phyloP scores from a whole-genome alignment of 805 yeast genomes.

The Pichia kluyveri region DNA sequence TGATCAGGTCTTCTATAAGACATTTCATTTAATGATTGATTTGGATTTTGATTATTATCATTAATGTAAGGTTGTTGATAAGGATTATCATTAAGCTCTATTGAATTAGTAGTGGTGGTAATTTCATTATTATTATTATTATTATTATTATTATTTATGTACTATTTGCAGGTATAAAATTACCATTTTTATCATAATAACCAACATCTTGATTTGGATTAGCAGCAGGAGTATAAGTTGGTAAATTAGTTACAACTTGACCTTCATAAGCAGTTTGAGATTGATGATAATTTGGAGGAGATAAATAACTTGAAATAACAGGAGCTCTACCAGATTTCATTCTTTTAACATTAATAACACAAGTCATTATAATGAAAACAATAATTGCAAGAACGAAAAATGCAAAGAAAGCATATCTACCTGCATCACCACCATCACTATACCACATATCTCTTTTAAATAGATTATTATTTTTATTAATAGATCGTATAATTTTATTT shows the following conservation, averaged over 20 bases:
- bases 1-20: background rate
- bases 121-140: background rate
- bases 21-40: background rate
- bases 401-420: slow-evolving; percentile 61
- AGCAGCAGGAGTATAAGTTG: slow-evolving; percentile 58
- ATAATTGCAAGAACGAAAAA: slow-evolving; percentile 43
- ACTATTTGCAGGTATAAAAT: slow-evolving; percentile 26
- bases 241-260: slow-evolving; percentile 31
- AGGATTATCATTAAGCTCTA: background rate
- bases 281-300: slow-evolving; percentile 67
- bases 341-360: slow-evolving; percentile 49
- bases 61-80: background rate
- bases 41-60: background rate
- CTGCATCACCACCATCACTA: slow-evolving; percentile 15
- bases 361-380: slow-evolving; percentile 39
- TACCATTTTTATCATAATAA: slow-evolving; percentile 59
- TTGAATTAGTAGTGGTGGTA: background rate
- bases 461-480: too few relatives aligned
- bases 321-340: slow-evolving; percentile 47
- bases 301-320: slow-evolving; percentile 42
- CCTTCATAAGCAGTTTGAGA: slow-evolving; percentile 45
- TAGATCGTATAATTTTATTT: background rate
- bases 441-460: slow-evolving; percentile 13
- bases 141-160: background rate
- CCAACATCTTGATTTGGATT: slow-evolving; percentile 68